Evolutionary conservation across 164 flowering plant genomes (phyloP).

Genomic region (Amborella trichopoda): DNA sequence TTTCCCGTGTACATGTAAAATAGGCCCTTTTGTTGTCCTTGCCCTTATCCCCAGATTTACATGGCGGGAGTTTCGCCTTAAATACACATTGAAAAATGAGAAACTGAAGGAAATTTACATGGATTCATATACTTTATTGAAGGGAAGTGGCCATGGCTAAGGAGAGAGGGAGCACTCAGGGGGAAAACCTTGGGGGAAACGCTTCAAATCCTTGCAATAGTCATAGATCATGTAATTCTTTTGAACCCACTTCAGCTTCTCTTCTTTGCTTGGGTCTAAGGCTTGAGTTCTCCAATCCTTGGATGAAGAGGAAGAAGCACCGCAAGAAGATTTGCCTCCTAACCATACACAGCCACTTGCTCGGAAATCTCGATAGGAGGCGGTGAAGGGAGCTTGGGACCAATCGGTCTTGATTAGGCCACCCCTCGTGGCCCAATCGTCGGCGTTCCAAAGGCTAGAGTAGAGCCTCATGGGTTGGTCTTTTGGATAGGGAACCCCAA

Average conservation of each 20-base stretch:
- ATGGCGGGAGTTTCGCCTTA: no score
- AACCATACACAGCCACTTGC: conserved; percentile 11
- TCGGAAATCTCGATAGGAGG: conserved; percentile 12
- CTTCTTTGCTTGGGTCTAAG: conserved; percentile 5
- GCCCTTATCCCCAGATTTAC: no score
- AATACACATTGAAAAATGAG: no score
- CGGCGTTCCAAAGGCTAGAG: conserved; percentile 19
- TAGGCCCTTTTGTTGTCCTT: no score
- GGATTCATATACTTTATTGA: no score
- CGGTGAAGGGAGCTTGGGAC: conserved; percentile 14
- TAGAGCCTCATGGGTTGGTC: conserved; percentile 17
- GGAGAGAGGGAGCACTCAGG: conserved; percentile 10
- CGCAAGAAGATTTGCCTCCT: conserved; percentile 13
- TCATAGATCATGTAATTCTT: conserved; percentile 18
- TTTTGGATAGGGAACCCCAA: conserved; percentile 9
- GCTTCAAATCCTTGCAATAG: conserved; percentile 15
- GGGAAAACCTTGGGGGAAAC: conserved; percentile 17
- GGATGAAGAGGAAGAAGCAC: neutral
- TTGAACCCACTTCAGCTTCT: conserved; percentile 6
- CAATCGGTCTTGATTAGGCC: conserved; percentile 18
- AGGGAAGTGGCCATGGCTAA: no score
- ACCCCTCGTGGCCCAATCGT: conserved; percentile 19
- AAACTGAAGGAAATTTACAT: no score
- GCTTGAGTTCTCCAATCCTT: conserved; percentile 5
- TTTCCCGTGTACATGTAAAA: no score